Evolutionary conservation across 192 early-diverging fungal genomes (phyloP).

Genomic region (Chytriomyces sp.): DNA sequence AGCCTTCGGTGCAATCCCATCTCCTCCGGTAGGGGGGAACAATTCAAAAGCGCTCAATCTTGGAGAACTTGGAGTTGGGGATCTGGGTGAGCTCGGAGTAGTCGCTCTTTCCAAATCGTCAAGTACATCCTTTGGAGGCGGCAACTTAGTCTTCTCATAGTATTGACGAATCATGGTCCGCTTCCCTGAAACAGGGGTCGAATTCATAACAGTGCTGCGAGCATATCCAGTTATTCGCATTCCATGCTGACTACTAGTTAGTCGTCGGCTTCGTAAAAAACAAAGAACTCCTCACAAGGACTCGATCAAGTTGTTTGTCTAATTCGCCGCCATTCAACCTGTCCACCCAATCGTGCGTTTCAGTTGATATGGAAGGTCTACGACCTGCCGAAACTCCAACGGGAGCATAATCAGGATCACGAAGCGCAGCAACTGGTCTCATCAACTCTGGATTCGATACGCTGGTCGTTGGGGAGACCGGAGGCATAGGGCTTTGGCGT

Average conservation of each 20-base stretch:
- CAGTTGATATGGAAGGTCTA: background rate
- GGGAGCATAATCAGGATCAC: too few relatives aligned
- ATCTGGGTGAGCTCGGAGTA: background rate
- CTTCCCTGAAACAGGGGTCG: background rate
- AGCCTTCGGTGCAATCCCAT: slow-evolving; percentile 1
- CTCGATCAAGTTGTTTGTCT: slow-evolving; percentile 22
- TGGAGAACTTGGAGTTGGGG: background rate
- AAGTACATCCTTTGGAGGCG: background rate
- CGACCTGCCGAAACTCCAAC: background rate
- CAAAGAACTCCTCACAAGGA: background rate
- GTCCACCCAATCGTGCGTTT: slow-evolving; percentile 21
- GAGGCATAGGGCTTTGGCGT: too few relatives aligned
- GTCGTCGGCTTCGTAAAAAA: background rate
- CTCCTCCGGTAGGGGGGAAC: too few relatives aligned
- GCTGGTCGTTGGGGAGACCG: too few relatives aligned
- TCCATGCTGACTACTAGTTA: background rate
- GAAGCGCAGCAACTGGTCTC: too few relatives aligned
- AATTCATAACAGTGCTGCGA: slow-evolving; percentile 8
- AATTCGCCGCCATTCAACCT: background rate
- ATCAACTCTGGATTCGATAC: too few relatives aligned
- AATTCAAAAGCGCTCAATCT: too few relatives aligned
- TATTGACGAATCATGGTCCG: slow-evolving; percentile 10
- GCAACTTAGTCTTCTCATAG: slow-evolving; percentile 3
- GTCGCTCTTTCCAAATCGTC: background rate
- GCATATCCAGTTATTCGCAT: slow-evolving; percentile 25